Percentiles rank a stretch among this genome's conserved stretches.
Evolutionary conservation across 140 eudicot species (phyloP).

Genomic region (Senecio squalidus): DNA sequence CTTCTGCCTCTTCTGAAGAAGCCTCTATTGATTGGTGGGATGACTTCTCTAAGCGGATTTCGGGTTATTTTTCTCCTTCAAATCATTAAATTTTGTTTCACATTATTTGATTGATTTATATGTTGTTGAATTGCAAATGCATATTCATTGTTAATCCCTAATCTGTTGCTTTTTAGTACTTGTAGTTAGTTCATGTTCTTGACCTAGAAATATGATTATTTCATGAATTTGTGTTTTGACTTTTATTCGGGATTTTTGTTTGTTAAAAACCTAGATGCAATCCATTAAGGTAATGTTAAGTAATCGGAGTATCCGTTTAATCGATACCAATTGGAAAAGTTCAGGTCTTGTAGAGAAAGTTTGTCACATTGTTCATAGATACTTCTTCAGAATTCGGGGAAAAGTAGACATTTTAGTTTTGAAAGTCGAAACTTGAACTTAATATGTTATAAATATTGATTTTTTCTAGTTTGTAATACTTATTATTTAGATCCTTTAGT

Average conservation of each 20-base stretch:
- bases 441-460: not conserved
- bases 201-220: conserved; percentile 29
- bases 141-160: conserved; percentile 30
- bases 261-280: conserved; percentile 12
- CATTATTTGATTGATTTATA: too few species aligned
- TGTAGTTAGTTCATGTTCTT: conserved; percentile 2
- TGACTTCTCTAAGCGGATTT: conserved; percentile 52
- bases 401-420: not conserved
- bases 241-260: conserved; percentile 14
- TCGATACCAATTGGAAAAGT: not conserved
- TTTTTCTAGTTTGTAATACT: not conserved
- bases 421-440: conserved; percentile 17
- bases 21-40: conserved; percentile 79
- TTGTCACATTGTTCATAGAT: conserved; percentile 4
- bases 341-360: conserved; percentile 2
- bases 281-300: conserved; percentile 20
- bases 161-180: conserved; percentile 18
- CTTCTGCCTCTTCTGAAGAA: conserved; percentile 65
- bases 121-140: conserved; percentile 16
- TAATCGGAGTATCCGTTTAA: not conserved
- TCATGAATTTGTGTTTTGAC: conserved; percentile 8
- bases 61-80: conserved; percentile 38
- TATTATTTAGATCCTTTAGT: conserved; percentile 1
- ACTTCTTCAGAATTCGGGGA: not conserved
- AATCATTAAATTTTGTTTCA: not conserved